Conservation (phyloP, 768 basidiomycete species). For the Boletellus sp. region DNA sequence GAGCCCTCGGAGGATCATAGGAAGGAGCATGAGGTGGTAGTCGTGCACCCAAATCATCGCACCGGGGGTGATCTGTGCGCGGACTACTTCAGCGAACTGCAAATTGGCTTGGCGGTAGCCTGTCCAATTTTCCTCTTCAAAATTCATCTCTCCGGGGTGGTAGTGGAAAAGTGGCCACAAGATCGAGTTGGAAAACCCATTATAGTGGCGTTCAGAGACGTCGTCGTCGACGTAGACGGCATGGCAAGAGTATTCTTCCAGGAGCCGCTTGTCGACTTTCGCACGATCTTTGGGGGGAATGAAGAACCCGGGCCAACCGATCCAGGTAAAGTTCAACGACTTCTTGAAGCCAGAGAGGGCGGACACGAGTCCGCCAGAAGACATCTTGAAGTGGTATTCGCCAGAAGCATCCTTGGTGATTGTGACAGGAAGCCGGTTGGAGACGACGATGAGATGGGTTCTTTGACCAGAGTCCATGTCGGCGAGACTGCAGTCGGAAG, state of each 20-base stretch:
- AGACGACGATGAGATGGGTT: conserved; percentile 88
- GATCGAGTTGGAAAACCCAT: conserved; percentile 99
- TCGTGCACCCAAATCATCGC: conserved; percentile 99
- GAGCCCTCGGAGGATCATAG: conserved; percentile 88
- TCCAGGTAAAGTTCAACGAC: conserved; percentile 96
- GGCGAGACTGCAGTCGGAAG: conserved; percentile 27
- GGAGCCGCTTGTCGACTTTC: conserved; percentile 84
- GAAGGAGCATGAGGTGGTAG: conserved; percentile 96
- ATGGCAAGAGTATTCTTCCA: conserved; percentile 94
- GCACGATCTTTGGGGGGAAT: conserved; percentile 92
- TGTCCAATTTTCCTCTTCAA: conserved; percentile 97
- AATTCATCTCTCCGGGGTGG: conserved; percentile 99
- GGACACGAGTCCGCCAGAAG: conserved; percentile 94
- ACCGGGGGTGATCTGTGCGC: conserved; percentile 71
- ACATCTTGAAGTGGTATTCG: conserved; percentile 99
- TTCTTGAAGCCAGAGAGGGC: conserved; percentile 98
- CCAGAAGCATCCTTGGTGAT: conserved; percentile 90
- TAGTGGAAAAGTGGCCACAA: conserved; percentile 99
- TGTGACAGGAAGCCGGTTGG: conserved; percentile 92
- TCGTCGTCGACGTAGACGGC: conserved; percentile 98
- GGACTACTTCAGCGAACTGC: conserved; percentile 88
- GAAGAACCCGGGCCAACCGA: conserved; percentile 92
- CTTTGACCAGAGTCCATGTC: conserved; percentile 47
- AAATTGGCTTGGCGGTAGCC: conserved; percentile 97
- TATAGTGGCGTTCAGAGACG: conserved; percentile 96